Percentiles rank a stretch among this genome's conserved stretches.
These are phyloP conservation scores for Plasmodium adleri DNA, from an alignment of 169 alveolate genomes.

Conservation along the genomic window DNA sequence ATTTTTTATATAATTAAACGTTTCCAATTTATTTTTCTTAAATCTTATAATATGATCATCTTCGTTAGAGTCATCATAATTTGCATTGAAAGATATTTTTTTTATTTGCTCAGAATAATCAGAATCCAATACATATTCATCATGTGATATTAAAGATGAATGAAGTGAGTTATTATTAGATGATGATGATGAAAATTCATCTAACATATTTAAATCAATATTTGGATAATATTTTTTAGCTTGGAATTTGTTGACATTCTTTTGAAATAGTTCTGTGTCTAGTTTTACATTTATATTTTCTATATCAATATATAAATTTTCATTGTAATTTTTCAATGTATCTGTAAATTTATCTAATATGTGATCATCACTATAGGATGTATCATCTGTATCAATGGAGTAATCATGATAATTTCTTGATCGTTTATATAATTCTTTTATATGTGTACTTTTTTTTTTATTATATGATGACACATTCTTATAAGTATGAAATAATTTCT, in stretches of 20 bases:
- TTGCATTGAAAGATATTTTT: neutral
- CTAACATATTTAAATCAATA: neutral
- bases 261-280: constrained; percentile 1
- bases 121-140: constrained; percentile 10
- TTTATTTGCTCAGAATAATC: constrained; percentile 4
- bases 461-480: neutral
- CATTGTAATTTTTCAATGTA: constrained; percentile 30
- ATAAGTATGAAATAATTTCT: neutral
- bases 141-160: neutral
- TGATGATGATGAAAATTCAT: neutral
- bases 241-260: constrained; percentile 12
- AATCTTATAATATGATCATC: constrained; percentile 34
- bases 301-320: constrained; percentile 23
- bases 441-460: neutral
- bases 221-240: constrained; percentile 58
- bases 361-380: constrained; percentile 25
- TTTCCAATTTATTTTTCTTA: constrained; percentile 43
- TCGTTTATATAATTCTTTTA: too few relatives aligned
- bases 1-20: constrained; percentile 57
- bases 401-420: too few relatives aligned
- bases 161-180: neutral
- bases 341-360: constrained; percentile 29
- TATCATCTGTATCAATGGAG: neutral
- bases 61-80: neutral
- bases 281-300: neutral